Percentiles rank a stretch among this genome's conserved stretches.
Evolutionary conservation across 306 rosid genomes (phyloP).

Genomic region (Casuarina equisetifolia): DNA sequence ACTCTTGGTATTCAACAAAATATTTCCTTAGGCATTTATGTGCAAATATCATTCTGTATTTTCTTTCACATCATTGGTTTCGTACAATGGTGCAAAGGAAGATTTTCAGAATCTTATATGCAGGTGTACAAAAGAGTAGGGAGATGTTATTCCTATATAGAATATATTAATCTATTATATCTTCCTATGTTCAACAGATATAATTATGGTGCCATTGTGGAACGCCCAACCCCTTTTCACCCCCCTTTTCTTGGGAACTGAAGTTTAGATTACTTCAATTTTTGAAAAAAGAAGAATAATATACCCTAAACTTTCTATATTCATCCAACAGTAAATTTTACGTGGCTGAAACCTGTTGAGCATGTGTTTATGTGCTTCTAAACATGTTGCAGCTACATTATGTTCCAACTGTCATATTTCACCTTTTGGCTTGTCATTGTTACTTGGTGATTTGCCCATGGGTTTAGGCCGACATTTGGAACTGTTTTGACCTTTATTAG

Average conservation of each 20-base stretch:
- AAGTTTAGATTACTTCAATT: neutral
- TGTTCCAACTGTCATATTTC: neutral
- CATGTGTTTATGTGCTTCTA: neutral
- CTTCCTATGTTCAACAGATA: neutral
- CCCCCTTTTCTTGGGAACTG: neutral
- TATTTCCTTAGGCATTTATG: neutral
- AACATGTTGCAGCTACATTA: neutral
- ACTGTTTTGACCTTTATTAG: neutral
- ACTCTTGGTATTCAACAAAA: neutral
- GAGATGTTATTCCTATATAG: too few relatives aligned
- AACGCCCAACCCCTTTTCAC: neutral
- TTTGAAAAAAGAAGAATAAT: too few relatives aligned
- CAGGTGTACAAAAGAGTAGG: too few relatives aligned
- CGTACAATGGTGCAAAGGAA: too few relatives aligned
- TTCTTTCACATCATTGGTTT: neutral
- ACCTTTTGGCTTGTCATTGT: neutral
- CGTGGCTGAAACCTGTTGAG: neutral
- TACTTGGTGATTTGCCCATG: slow-evolving; percentile 5
- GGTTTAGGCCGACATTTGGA: neutral
- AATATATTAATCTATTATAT: too few relatives aligned
- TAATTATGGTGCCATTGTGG: neutral
- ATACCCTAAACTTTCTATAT: neutral
- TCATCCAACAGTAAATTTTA: neutral
- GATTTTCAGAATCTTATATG: too few relatives aligned
- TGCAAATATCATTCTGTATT: neutral